phyloP scores from a whole-genome alignment of 192 early-diverging fungal genomes.

The Mortierella antarctica region DNA sequence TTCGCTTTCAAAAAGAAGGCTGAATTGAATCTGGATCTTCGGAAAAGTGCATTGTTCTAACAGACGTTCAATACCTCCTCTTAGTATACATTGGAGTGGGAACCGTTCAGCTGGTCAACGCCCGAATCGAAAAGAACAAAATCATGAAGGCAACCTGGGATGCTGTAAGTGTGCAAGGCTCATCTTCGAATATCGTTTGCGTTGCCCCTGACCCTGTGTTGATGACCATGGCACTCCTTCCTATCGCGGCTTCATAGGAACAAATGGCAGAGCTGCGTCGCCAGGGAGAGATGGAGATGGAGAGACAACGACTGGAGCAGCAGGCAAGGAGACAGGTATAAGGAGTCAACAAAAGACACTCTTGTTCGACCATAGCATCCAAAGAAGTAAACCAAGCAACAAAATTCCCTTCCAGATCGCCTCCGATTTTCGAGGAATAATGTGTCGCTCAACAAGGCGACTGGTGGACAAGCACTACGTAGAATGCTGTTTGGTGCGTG shows the following conservation, averaged over 20 bases:
- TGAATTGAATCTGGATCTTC: background rate
- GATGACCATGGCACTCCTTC: background rate
- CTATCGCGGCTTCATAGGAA: slow-evolving; percentile 25
- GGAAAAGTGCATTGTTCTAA: background rate
- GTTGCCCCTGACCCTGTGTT: background rate
- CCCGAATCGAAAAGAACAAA: slow-evolving; percentile 54
- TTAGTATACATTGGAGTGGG: slow-evolving; percentile 51
- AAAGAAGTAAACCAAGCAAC: background rate
- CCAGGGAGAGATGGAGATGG: slow-evolving; percentile 44
- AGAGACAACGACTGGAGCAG: slow-evolving; percentile 47
- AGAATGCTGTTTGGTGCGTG: no score
- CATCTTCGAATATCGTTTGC: background rate
- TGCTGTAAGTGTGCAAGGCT: slow-evolving; percentile 16
- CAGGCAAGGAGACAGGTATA: slow-evolving; percentile 36
- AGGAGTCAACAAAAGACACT: background rate
- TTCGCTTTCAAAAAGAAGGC: no score
- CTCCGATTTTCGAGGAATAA: no score
- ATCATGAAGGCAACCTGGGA: slow-evolving; percentile 49
- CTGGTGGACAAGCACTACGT: no score
- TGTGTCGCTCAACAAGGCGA: no score
- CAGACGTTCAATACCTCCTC: background rate
- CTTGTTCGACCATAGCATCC: background rate
- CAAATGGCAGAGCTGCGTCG: slow-evolving; percentile 50
- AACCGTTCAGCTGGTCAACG: slow-evolving; percentile 49
- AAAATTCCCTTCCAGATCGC: background rate